Evolutionary conservation across 768 basidiomycete species (phyloP), one percentile per base, ranked within the genome.

Genomic region (Artomyces pyxidatus): DNA sequence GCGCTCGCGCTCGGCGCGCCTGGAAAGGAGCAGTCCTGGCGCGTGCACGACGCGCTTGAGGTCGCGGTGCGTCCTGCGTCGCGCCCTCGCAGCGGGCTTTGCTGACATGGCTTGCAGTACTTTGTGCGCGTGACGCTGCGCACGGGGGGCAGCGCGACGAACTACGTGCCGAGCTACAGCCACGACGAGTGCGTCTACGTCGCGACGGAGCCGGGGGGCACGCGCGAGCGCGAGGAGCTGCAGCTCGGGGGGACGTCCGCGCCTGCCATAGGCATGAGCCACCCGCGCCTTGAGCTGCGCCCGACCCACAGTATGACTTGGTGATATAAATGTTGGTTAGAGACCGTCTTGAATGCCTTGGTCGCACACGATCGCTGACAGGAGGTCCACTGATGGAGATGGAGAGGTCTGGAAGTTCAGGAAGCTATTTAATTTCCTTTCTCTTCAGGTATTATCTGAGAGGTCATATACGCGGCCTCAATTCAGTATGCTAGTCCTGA

Each of bases 191-290:
- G 61, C 8, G 39, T 75, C 11, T 54, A 64, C 28, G 41, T 75
- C 8, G 68, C 65, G 22, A 72, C 68, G 4, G 72, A 73, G 53
- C 59, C 61, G 21, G 72, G 67, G 61, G 71, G 68, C 14, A 61
- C 65, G 23, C 57, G 63, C 22, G 67, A 69, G 37, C 62, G 62
- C 38, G 73, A 72, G 51, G 48, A 71, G 19, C 59, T 63, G 26
- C 62, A 64, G 6, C 61, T 65, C 21, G 70, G 67, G 14, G 71
- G 69, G 1, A 56, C 60, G 16, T 68, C 69, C 7, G 64, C 66
- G 11, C 73, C 72, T 4, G 73, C 73, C 2, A 57, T 74, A 28
- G 71, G 68, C 9, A 58, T 72, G 56, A 26, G 47, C 14, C 37
- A 57, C 46, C 42, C 50, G 9, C 51, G 48, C 2, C 27, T 51